A percentile compares a stretch with the other conserved stretches of the same genome.
These are phyloP conservation scores for Didymella glomerata DNA, from an alignment of 2,329 filamentous ascomycete species.

Conservation along the genomic window DNA sequence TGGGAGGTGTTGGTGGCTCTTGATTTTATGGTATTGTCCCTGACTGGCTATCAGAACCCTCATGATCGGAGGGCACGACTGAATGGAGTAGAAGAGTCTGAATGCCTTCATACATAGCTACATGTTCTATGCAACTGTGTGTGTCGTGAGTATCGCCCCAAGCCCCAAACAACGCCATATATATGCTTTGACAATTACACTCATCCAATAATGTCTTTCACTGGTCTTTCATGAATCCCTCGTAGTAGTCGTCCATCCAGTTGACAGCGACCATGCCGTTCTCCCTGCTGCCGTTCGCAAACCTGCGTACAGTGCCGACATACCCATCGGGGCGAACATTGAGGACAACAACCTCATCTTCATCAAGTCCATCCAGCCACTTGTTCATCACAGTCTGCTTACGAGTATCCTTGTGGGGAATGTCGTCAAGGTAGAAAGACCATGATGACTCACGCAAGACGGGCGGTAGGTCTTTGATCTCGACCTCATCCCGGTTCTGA, in stretches of 20 bases:
- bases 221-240: conserved; percentile 53
- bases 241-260: conserved; percentile 64
- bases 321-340: conserved; percentile 79
- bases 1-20: neutral
- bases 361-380: conserved; percentile 69
- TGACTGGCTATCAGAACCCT: too few species aligned
- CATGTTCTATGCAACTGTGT: neutral
- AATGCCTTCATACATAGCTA: neutral
- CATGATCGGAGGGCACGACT: neutral
- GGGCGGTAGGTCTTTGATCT: conserved; percentile 70
- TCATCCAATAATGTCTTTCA: conserved; percentile 6
- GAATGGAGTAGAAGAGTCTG: neutral
- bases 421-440: conserved; percentile 76
- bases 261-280: conserved; percentile 47
- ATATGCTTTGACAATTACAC: neutral
- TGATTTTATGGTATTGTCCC: too few species aligned
- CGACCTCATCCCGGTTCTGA: conserved; percentile 69
- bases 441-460: conserved; percentile 71
- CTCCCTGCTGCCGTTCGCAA: conserved; percentile 41
- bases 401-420: conserved; percentile 64
- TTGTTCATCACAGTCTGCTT: conserved; percentile 67
- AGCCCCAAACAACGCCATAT: conserved; percentile 4
- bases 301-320: conserved; percentile 68
- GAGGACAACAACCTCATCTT: conserved; percentile 68
- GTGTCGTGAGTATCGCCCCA: conserved; percentile 5